phyloP scores from a whole-genome alignment of 495 filamentous ascomycete genomes.

The Lasiosphaeriaceae sp. region DNA sequence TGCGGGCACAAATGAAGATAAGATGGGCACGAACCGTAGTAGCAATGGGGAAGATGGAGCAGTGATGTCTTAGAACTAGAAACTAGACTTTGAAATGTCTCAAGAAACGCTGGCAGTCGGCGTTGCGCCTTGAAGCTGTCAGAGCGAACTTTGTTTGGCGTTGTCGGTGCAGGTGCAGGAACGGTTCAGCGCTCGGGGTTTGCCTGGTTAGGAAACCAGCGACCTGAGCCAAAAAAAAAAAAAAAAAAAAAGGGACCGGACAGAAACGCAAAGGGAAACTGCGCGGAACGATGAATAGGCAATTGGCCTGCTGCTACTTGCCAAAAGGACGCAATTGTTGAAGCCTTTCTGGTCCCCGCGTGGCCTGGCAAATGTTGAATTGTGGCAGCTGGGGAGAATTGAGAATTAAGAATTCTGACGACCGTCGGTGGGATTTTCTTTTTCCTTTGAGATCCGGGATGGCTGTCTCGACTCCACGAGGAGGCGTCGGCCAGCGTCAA shows the following conservation, averaged over 20 bases:
- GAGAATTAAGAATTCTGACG: background rate
- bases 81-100: background rate
- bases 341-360: background rate
- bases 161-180: background rate
- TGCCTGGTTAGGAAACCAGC: constrained; percentile 6
- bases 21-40: background rate
- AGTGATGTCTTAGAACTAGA: background rate
- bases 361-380: constrained; percentile 8
- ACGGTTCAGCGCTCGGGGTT: constrained; percentile 6
- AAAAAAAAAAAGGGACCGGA: background rate
- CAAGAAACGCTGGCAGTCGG: background rate
- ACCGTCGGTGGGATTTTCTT: background rate
- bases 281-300: background rate
- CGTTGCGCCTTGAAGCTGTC: constrained; percentile 16
- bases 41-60: background rate
- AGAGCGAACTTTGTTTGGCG: constrained; percentile 9
- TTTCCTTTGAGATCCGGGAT: background rate
- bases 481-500: background rate
- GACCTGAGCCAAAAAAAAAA: background rate
- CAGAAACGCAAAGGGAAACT: no score
- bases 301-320: background rate
- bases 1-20: no score
- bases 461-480: background rate
- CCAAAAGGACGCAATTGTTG: background rate
- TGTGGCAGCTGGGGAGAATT: background rate